A percentile compares a stretch with the other conserved stretches of the same genome.
phyloP scores from a whole-genome alignment of 1,284 basidiomycete genomes.

The Melampsora americana region DNA sequence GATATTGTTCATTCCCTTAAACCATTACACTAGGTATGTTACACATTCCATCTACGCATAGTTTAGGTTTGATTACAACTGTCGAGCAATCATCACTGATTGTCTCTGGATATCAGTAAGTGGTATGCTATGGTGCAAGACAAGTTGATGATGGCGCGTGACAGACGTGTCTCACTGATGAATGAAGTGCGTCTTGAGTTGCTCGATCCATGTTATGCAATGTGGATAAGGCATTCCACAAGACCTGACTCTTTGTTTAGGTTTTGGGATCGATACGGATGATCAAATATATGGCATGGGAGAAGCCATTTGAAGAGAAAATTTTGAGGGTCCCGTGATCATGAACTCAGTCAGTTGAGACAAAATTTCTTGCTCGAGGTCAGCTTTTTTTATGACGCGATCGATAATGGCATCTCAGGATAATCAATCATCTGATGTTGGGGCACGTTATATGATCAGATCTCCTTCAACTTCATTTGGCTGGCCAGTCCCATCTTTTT shows the following conservation, averaged over 20 bases:
- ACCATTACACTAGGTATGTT: slow-evolving; percentile 36
- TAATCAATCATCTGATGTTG: not conserved
- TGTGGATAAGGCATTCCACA: slow-evolving; percentile 47
- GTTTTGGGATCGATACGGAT: slow-evolving; percentile 45
- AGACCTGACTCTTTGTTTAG: slow-evolving; percentile 43
- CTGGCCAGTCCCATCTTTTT: slow-evolving; percentile 12
- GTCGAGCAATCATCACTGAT: not conserved
- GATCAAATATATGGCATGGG: slow-evolving; percentile 22
- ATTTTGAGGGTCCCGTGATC: slow-evolving; percentile 24
- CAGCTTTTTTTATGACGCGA: slow-evolving; percentile 27
- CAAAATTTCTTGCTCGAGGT: slow-evolving; percentile 14
- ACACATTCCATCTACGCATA: not conserved
- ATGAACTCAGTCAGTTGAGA: slow-evolving; percentile 12
- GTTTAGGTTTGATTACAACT: not conserved
- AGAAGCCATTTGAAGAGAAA: slow-evolving; percentile 8
- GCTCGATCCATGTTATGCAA: slow-evolving; percentile 49
- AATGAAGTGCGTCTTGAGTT: slow-evolving; percentile 48
- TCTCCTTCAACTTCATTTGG: slow-evolving; percentile 16
- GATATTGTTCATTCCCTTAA: slow-evolving; percentile 46
- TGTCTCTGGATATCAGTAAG: not conserved
- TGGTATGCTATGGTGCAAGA: slow-evolving; percentile 32
- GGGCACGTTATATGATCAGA: not conserved
- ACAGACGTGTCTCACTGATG: slow-evolving; percentile 46
- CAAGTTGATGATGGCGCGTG: slow-evolving; percentile 45
- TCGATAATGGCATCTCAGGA: slow-evolving; percentile 14